These are phyloP conservation scores for Parietaria judaica DNA, from an alignment of 306 rosid genomes.

Conservation along the genomic window DNA sequence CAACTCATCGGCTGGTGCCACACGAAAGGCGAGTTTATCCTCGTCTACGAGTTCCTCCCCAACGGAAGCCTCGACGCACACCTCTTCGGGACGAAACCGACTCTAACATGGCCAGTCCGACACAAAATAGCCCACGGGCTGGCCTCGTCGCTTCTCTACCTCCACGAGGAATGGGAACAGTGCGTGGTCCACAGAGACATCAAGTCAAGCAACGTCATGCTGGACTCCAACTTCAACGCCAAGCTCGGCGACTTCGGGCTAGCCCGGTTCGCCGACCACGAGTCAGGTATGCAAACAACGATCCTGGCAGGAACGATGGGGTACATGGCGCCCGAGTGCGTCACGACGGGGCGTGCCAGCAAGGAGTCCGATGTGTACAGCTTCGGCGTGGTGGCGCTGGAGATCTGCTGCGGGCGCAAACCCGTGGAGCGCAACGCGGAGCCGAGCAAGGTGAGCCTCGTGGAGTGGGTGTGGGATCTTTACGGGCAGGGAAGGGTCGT, in stretches of 20 bases:
- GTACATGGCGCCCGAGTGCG: slow-evolving; percentile 71
- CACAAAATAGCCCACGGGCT: slow-evolving; percentile 52
- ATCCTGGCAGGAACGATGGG: slow-evolving; percentile 77
- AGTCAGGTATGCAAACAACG: slow-evolving; percentile 64
- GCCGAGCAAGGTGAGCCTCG: slow-evolving; percentile 37
- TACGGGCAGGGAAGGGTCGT: slow-evolving; percentile 45
- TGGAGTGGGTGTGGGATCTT: slow-evolving; percentile 74
- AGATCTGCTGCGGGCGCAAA: slow-evolving; percentile 60
- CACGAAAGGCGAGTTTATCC: slow-evolving; percentile 54
- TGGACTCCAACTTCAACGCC: slow-evolving; percentile 60
- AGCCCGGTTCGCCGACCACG: slow-evolving; percentile 65
- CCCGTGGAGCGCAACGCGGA: slow-evolving; percentile 46
- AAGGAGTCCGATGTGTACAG: slow-evolving; percentile 70
- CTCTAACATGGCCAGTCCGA: slow-evolving; percentile 48
- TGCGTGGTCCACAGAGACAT: slow-evolving; percentile 80
- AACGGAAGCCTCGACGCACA: slow-evolving; percentile 51
- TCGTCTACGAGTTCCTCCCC: slow-evolving; percentile 31
- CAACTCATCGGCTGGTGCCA: slow-evolving; percentile 86
- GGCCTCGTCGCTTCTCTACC: slow-evolving; percentile 55
- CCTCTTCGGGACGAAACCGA: slow-evolving; percentile 36
- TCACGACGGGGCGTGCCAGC: slow-evolving; percentile 59
- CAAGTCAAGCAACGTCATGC: slow-evolving; percentile 68
- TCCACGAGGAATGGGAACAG: slow-evolving; percentile 84
- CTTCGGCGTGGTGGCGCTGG: slow-evolving; percentile 67
- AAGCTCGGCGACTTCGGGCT: slow-evolving; percentile 79